Base-by-base conservation (phyloP, 768 basidiomycete genomes). In the Trametopsis cervina region DNA sequence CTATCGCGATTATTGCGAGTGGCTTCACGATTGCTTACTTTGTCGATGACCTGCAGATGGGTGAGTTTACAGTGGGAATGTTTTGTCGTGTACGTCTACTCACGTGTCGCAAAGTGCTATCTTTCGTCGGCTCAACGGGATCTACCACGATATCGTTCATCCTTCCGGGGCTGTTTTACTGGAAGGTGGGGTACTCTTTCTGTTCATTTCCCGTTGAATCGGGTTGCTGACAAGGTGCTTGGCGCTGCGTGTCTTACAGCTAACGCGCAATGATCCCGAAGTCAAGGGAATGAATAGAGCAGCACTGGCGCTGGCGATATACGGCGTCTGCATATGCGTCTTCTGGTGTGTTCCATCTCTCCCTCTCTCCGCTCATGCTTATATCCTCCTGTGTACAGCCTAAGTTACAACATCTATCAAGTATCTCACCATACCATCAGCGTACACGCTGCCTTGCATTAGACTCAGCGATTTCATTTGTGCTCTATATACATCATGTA, bases 91-190 rank as follows among this genome's bases (percentile, higher is more conserved):
- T 39, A 41, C 24, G 15, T 42, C 47, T 39, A 49, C 50, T 37
- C 27, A n/a, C 49, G n/a, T 36, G 40, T 25, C 21, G 15, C 12
- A 33, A 59, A 90, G 95, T 98, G 12, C 74, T 98, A 26, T 90
- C 92, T 3, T 96, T 99, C 61, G 95, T 99, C 29, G 96, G 96
- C 1, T 85, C 92, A 20, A 97, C 93, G 1, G 96, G 96, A 11
- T 95, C 91, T 12, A 96, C 94, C 21, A 95, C 93, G 17, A 91
- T 98, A 50, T 93, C 90, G 1, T 98, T 97, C 68, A 96, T 98
- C 59, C 75, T 96, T 27, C 94, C 93, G 0, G 93, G 91, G 1
- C 67, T 93, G 42, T 87, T 96, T 61, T 96, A 89, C 69, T 97
- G 90, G 85, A 85, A 89, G 84, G 88, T 85, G 55, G 55, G 68